Evolutionary conservation across 1,284 basidiomycete genomes (phyloP), one percentile per base, ranked within the genome.

Genomic region (Xanthoconium separans): DNA sequence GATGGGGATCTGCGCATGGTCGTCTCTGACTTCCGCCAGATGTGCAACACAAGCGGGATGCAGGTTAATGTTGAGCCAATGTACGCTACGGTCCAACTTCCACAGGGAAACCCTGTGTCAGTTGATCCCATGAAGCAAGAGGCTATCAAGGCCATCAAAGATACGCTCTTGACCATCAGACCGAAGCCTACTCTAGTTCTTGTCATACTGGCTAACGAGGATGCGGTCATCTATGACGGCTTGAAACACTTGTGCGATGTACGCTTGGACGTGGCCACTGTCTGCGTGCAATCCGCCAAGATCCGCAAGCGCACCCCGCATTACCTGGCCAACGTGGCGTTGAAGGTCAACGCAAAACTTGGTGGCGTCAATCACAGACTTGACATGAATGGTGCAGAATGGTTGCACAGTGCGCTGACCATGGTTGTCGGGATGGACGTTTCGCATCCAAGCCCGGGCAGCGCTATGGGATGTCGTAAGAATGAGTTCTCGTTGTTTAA

Each of bases 161-260:
- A 47, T n/a, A 20, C 24, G 22, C 42, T 50, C 6, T 29, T 37
- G 41, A 46, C 12, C 4, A 3, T 50, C 13, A 16, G 8, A 7
- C 49, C 33, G 4, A 50, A 46, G 33, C 49, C 49, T 11, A 13
- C 34, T 22, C 4, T 46, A 24, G 2, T 50, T 33, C 27, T 50
- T 11, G 11, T 50, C 43, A 47, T 50, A 18, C 15, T 50, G 18
- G 42, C 41, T 13, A 47, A 46, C 11, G 9, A 4, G 15, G 49
- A 50, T 24, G 13, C 7, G 24, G 43, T 43, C 1, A 50, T 46
- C 37, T 50, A 50, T 5, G 49, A 45, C 2, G 49, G 42, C 18
- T 10, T 50, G 4, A 50, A 50, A 47, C 27, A 50, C 22, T 30
- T 50, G n/a, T 50, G 49, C 27, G 49, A 50, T 4, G n/a, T 50